Conservation (phyloP, 768 basidiomycete genomes). For the Cubamyces lactineus region DNA sequence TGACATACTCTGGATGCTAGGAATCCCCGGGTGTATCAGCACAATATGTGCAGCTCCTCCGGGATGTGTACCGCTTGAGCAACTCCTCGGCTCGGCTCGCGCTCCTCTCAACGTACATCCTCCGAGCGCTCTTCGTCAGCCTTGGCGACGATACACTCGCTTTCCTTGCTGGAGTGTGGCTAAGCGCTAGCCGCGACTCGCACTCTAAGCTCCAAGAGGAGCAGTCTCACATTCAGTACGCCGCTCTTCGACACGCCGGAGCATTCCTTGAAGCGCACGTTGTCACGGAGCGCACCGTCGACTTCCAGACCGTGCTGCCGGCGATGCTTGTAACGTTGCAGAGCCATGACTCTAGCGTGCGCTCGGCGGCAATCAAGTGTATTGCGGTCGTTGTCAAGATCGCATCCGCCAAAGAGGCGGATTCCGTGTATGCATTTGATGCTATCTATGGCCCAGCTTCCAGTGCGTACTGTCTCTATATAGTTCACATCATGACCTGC, state of each 20-base stretch:
- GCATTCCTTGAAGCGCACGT: conserved; percentile 82
- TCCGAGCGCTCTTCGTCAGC: conserved; percentile 66
- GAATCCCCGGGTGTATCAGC: conserved; percentile 25
- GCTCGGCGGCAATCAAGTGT: conserved; percentile 58
- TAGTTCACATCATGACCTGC: background rate
- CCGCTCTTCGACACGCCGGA: conserved; percentile 73
- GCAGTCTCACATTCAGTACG: conserved; percentile 42
- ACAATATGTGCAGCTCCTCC: conserved; percentile 63
- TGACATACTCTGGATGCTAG: conserved; percentile 3
- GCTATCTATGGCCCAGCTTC: conserved; percentile 66
- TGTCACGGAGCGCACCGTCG: conserved; percentile 53
- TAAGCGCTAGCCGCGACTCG: conserved; percentile 22
- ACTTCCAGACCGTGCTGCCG: conserved; percentile 83
- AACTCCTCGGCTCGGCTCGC: conserved; percentile 56
- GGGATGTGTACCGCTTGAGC: conserved; percentile 65
- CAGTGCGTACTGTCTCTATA: conserved; percentile 43
- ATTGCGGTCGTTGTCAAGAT: conserved; percentile 50
- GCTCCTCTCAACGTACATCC: conserved; percentile 56
- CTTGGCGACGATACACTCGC: conserved; percentile 72
- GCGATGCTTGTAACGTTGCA: conserved; percentile 66
- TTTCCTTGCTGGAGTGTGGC: conserved; percentile 81
- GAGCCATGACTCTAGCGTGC: conserved; percentile 44
- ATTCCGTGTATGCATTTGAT: conserved; percentile 72
- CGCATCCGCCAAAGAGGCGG: conserved; percentile 41
- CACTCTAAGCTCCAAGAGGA: conserved; percentile 1